Conservation (phyloP, 1,284 basidiomycete genomes). For the Malassezia brasiliensis region DNA sequence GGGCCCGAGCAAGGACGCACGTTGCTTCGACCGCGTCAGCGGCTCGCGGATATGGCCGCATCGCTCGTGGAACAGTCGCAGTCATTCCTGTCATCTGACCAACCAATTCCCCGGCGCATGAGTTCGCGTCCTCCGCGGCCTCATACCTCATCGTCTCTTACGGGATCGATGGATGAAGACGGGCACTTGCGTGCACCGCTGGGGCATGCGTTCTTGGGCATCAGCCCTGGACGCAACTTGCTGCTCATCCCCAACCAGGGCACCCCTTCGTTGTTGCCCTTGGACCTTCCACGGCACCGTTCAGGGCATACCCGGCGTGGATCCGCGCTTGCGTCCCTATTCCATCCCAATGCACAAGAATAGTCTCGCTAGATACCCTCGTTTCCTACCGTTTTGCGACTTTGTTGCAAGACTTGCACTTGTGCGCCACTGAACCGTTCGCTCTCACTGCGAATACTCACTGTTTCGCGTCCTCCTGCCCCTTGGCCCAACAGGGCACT, state of each 20-base stretch:
- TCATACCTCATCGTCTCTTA: background rate
- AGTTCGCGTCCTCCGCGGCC: background rate
- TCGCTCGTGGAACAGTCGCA: constrained; percentile 2
- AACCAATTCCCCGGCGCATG: background rate
- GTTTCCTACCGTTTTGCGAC: background rate
- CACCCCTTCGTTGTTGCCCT: background rate
- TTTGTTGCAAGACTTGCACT: constrained; percentile 22
- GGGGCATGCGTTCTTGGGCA: background rate
- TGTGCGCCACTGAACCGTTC: constrained; percentile 43
- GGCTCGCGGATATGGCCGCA: constrained; percentile 1
- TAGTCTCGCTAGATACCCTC: constrained; percentile 1
- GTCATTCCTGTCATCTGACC: background rate
- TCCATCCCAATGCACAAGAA: background rate
- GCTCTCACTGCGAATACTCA: constrained; percentile 37
- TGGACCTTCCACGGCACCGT: background rate
- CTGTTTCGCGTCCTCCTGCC: constrained; percentile 33
- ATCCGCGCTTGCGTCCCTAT: background rate
- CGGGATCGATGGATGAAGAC: background rate
- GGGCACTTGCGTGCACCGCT: background rate
- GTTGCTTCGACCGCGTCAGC: background rate
- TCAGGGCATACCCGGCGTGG: background rate
- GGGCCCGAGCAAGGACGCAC: background rate
- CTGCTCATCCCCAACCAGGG: background rate
- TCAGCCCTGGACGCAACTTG: constrained; percentile 13
- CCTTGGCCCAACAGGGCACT: constrained; percentile 33